Base-by-base conservation (phyloP, 768 basidiomycete species). In the Russula foetens region DNA sequence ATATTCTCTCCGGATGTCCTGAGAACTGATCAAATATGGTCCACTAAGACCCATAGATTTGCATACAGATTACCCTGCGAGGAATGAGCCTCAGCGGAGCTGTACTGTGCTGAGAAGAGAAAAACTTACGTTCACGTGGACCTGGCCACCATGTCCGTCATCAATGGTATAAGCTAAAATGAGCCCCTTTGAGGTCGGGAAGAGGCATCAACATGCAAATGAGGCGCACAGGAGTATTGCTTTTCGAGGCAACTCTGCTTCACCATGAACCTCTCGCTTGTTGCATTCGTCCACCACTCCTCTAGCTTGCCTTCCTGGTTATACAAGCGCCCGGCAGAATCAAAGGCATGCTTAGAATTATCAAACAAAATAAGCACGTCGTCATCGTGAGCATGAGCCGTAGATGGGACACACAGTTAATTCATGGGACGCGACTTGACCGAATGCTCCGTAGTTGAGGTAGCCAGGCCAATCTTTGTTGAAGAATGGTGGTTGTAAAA, bases 1-100 rank as follows among this genome's bases (percentile, higher is more conserved):
- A 94, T 92, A 69, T 93, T 93, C 72, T 96, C 93, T 7, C 92
- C 92, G 12, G 90, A 90, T 1, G 93, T 97, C 54, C 90, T 91
- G 53, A 35, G 47, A 31, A 23, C 7, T 46, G 7, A 17, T 39
- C 39, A 62, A 49, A 19, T 7, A 29, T 35, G 24, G 31, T 7
- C 15, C 43, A 38, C 4, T 38, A 49, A 33, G 7, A 56, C 24
- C 15, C 8, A 4, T n/a, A 19, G 14, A 24, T n/a, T 48, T 53
- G 67, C 85, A 66, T 67, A 90, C 88, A 91, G 71, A 67, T 90
- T 90, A 28, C 89, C 89, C 89, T 90, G 61, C 7, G 54, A 58
- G 39, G 28, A 12, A 26, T 52, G 29, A 29, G 8, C 15, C 26
- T 61, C 41, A 60, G 39, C 46, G 24, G 19, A 61, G 61, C 46